A percentile compares a stretch with the other conserved stretches of the same genome.
Conservation (phyloP, 73 alveolate species). For the Paramecium octaurelia region DNA sequence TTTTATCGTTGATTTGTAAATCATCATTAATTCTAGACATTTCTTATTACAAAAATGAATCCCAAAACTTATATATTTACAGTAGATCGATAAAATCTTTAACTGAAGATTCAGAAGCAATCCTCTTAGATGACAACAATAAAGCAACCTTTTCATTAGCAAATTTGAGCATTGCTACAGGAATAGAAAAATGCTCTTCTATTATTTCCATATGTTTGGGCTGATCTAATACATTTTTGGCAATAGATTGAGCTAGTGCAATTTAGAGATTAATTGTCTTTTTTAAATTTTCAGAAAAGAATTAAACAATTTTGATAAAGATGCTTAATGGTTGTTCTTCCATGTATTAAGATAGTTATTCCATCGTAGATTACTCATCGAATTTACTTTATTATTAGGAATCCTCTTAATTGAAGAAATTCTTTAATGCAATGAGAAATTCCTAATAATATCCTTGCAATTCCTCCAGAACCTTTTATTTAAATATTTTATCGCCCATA, state of each 20-base stretch:
- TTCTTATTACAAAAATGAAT: neutral
- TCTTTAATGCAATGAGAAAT: neutral
- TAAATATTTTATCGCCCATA: neutral
- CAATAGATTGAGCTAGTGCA: neutral
- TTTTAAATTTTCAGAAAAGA: constrained; percentile 15
- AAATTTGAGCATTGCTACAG: constrained; percentile 42
- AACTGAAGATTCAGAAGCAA: constrained; percentile 1
- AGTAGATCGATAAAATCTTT: constrained; percentile 27
- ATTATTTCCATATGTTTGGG: neutral
- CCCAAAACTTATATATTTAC: constrained; percentile 20
- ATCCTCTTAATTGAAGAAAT: neutral
- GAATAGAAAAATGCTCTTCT: constrained; percentile 7
- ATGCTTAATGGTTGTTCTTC: neutral
- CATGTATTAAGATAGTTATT: neutral
- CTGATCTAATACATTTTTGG: neutral
- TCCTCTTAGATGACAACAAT: neutral
- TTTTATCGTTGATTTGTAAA: neutral
- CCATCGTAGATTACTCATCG: neutral
- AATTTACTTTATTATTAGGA: neutral
- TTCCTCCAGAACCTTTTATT: constrained; percentile 27
- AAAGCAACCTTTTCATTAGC: constrained; percentile 19
- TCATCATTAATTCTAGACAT: neutral
- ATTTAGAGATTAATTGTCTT: neutral
- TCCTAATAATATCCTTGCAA: constrained; percentile 13
- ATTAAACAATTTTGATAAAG: neutral